These are phyloP conservation scores for Trichophyton rubrum DNA, from an alignment of 2,329 filamentous ascomycete species.

Conservation along the genomic window DNA sequence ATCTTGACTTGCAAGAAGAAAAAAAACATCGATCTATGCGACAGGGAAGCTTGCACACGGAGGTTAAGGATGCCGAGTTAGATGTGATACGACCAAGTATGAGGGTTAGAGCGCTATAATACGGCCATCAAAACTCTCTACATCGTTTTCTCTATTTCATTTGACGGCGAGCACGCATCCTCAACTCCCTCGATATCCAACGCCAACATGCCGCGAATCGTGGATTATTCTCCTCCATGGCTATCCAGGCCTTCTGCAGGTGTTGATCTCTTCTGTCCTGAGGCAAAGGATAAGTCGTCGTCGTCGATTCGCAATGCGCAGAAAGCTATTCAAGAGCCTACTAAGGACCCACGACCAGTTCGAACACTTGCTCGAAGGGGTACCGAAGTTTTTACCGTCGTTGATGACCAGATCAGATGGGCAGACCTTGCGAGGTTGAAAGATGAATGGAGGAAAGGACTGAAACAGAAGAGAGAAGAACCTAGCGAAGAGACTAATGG, in stretches of 20 bases:
- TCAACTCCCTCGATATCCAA: background rate
- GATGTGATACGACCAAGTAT: background rate
- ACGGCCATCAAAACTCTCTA: background rate
- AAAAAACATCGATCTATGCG: background rate
- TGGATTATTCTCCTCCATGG: constrained; percentile 77
- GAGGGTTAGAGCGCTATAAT: background rate
- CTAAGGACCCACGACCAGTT: constrained; percentile 29
- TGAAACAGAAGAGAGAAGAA: constrained; percentile 22
- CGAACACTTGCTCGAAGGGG: constrained; percentile 66
- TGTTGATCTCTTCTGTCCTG: constrained; percentile 58
- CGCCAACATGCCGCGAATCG: constrained; percentile 65
- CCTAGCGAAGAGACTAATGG: background rate
- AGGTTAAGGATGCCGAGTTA: background rate
- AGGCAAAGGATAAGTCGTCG: constrained; percentile 30
- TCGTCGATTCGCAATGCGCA: constrained; percentile 11
- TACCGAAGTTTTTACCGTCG: constrained; percentile 78
- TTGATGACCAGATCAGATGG: constrained; percentile 85
- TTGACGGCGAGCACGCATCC: background rate
- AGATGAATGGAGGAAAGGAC: constrained; percentile 40
- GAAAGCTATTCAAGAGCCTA: constrained; percentile 19
- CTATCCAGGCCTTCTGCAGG: constrained; percentile 66
- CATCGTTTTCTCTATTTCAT: background rate
- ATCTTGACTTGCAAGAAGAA: background rate
- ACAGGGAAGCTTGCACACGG: background rate
- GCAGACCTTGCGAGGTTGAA: constrained; percentile 71